These are phyloP conservation scores for Ophiostoma australiae DNA, from an alignment of 2,329 filamentous ascomycete genomes.

Conservation along the genomic window DNA sequence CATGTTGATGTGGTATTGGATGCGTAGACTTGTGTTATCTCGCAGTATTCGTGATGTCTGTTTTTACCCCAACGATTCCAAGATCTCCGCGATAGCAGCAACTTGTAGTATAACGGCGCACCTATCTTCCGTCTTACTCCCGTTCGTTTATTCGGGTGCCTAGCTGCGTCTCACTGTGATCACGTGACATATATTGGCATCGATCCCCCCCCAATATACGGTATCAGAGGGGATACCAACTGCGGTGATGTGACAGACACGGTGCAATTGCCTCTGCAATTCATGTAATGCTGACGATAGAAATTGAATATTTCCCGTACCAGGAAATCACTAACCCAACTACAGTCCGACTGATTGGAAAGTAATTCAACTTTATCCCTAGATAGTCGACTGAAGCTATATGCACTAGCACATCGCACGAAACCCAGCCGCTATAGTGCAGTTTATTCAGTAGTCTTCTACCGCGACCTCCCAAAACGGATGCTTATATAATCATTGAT, in stretches of 20 bases:
- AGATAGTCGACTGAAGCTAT: neutral
- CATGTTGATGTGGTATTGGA: neutral
- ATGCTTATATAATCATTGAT: no score
- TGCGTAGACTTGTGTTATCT: neutral
- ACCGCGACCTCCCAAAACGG: no score
- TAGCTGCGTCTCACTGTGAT: no score
- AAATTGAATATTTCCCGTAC: no score
- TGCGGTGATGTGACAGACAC: no score
- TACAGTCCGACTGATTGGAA: neutral
- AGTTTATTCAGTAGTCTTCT: no score
- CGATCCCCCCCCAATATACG: neutral
- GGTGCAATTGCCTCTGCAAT: no score
- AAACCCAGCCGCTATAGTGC: no score
- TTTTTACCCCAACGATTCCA: neutral
- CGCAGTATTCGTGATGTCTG: neutral
- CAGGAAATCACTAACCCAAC: no score
- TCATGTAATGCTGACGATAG: no score
- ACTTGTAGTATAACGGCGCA: neutral
- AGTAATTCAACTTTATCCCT: neutral
- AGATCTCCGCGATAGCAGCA: neutral
- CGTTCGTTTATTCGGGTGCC: neutral
- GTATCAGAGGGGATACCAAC: no score
- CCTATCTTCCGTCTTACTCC: neutral
- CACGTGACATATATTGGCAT: neutral
- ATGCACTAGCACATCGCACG: no score